Conservation (phyloP, 768 basidiomycete species). For the Rhodotorula diobovata region DNA sequence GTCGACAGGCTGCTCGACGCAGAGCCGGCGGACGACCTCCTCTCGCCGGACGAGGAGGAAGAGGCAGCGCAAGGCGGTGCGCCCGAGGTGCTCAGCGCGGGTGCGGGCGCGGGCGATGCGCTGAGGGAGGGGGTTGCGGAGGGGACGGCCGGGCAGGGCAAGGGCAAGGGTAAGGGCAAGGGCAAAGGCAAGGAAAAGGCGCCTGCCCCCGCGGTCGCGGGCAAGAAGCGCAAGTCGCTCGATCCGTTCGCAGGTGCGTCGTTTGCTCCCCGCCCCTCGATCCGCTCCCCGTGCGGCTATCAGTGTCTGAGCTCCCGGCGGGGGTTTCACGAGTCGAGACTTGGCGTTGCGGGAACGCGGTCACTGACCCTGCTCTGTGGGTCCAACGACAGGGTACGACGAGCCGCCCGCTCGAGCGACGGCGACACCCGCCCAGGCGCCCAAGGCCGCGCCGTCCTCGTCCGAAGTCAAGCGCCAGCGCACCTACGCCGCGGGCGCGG, state of each 20-base stretch:
- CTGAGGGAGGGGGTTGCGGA: neutral
- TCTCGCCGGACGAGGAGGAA: constrained; percentile 5
- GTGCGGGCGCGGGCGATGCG: neutral
- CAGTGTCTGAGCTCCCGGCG: too few relatives aligned
- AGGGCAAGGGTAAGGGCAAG: constrained; percentile 42
- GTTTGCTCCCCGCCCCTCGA: too few relatives aligned
- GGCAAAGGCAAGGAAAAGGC: too few relatives aligned
- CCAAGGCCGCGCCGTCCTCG: neutral
- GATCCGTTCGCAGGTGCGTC: constrained; percentile 68
- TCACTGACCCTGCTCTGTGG: too few relatives aligned
- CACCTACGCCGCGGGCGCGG: neutral
- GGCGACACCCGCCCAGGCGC: neutral
- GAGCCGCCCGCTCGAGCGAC: constrained; percentile 1
- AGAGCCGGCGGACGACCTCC: constrained; percentile 15
- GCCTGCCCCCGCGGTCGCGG: too few relatives aligned
- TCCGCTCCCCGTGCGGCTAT: too few relatives aligned
- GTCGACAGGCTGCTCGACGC: constrained; percentile 60
- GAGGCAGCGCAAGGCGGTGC: neutral
- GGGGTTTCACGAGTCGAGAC: too few relatives aligned
- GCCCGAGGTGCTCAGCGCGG: neutral
- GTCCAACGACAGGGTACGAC: constrained; percentile 30
- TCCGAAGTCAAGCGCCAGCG: neutral
- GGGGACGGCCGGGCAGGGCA: constrained; percentile 38
- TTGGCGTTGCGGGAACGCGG: too few relatives aligned
- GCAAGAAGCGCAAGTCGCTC: constrained; percentile 47